Percentiles rank a stretch among this genome's conserved stretches.
Evolutionary conservation across 1,139 yeast genomes (phyloP).

Genomic region (Taphrina flavorubra): DNA sequence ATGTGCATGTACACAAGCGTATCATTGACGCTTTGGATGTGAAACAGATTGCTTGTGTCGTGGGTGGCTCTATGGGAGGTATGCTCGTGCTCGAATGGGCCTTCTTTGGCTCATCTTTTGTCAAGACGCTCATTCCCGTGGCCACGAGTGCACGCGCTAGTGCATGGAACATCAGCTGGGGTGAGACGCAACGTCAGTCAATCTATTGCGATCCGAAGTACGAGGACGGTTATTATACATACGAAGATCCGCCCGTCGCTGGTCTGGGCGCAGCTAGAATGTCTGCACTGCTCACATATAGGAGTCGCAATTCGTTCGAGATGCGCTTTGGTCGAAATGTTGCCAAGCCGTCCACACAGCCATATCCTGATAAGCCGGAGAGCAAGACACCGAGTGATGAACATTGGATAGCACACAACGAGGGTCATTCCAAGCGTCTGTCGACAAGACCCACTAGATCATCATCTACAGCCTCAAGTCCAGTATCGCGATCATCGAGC

Average conservation of each 20-base stretch:
- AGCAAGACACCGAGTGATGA: slow-evolving; percentile 54
- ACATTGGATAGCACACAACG: slow-evolving; percentile 67
- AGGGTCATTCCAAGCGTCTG: slow-evolving; percentile 57
- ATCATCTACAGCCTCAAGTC: slow-evolving; percentile 20
- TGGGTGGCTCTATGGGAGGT: slow-evolving; percentile 99
- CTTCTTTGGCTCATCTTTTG: slow-evolving; percentile 72
- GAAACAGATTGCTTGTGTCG: slow-evolving; percentile 74
- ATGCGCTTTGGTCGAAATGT: slow-evolving; percentile 81
- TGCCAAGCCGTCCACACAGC: slow-evolving; percentile 58
- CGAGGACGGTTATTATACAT: slow-evolving; percentile 79
- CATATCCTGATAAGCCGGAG: slow-evolving; percentile 51
- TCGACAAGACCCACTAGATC: slow-evolving; percentile 47
- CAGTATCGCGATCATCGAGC: slow-evolving; percentile 27
- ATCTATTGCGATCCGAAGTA: slow-evolving; percentile 94
- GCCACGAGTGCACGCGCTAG: slow-evolving; percentile 95
- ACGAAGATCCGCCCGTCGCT: slow-evolving; percentile 76
- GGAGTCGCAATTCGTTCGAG: slow-evolving; percentile 91
- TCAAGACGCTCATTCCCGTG: slow-evolving; percentile 73
- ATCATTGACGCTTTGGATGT: slow-evolving; percentile 77
- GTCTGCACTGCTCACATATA: slow-evolving; percentile 91
- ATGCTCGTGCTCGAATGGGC: slow-evolving; percentile 91
- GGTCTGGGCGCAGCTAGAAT: slow-evolving; percentile 97
- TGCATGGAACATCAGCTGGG: slow-evolving; percentile 99
- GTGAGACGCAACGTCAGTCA: slow-evolving; percentile 95
- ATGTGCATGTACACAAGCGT: slow-evolving; percentile 76